Percentiles rank a stretch among this genome's conserved stretches.
Evolutionary conservation across 805 yeast species (phyloP).

Genomic region (Starmerella floris): DNA sequence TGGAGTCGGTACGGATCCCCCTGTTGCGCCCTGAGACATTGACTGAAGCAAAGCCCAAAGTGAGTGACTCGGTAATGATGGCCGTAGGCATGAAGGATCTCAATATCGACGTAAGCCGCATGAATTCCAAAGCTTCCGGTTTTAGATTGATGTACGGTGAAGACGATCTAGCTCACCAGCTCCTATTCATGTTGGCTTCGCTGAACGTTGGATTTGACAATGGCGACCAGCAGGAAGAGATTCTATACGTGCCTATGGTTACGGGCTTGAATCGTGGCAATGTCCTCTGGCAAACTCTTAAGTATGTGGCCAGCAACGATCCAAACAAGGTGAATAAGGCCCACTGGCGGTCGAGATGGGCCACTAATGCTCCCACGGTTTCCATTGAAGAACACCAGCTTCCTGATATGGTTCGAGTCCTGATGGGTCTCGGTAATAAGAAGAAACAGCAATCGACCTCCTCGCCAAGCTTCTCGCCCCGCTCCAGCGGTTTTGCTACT

Average conservation of each 20-base stretch:
- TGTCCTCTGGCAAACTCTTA: conserved; percentile 27
- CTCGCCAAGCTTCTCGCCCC: neutral
- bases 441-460: neutral
- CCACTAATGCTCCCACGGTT: conserved; percentile 29
- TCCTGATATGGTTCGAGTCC: conserved; percentile 23
- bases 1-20: conserved; percentile 26
- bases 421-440: conserved; percentile 5
- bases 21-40: neutral
- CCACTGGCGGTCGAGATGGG: conserved; percentile 24
- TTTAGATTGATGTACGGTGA: conserved; percentile 28
- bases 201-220: conserved; percentile 26
- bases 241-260: conserved; percentile 30
- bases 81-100: conserved; percentile 27
- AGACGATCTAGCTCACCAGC: conserved; percentile 31
- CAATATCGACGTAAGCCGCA: conserved; percentile 28
- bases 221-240: conserved; percentile 27
- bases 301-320: conserved; percentile 22
- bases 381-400: conserved; percentile 29
- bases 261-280: conserved; percentile 28
- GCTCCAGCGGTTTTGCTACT: neutral
- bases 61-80: conserved; percentile 14
- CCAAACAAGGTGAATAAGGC: conserved; percentile 21
- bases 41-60: neutral
- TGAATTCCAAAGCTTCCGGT: conserved; percentile 31
- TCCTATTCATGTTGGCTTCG: conserved; percentile 27